Percentiles rank a stretch among this genome's conserved stretches.
Conservation (phyloP, 345 rosid species). For the Erysimum cheiranthoides region DNA sequence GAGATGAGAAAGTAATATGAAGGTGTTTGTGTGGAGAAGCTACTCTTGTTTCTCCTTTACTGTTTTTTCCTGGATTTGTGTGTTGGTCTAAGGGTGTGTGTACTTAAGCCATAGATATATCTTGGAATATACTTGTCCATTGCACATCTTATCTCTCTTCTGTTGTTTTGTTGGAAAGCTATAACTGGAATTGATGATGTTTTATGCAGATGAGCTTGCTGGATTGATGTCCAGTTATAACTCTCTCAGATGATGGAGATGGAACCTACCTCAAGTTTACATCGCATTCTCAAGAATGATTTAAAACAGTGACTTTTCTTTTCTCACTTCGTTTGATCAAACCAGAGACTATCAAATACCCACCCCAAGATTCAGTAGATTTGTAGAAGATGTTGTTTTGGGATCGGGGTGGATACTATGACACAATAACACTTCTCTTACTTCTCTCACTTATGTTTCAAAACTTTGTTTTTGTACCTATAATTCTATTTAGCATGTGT, state of each 20-base stretch:
- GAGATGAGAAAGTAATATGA: neutral
- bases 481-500: constrained; percentile 21
- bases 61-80: constrained; percentile 3
- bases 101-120: neutral
- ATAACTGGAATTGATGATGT: constrained; percentile 16
- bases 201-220: constrained; percentile 41
- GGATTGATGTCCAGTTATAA: constrained; percentile 23
- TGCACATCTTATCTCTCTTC: neutral
- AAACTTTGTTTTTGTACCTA: constrained; percentile 37
- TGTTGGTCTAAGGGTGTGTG: constrained; percentile 13
- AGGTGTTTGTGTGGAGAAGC: neutral
- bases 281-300: neutral
- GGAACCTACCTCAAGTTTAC: constrained; percentile 3
- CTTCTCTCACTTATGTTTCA: constrained; percentile 20
- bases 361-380: constrained; percentile 35
- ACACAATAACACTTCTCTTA: constrained; percentile 26
- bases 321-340: constrained; percentile 22
- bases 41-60: neutral
- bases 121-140: constrained; percentile 6
- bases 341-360: constrained; percentile 24
- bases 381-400: constrained; percentile 30
- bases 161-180: neutral
- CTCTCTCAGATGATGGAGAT: constrained; percentile 45
- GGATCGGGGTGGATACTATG: constrained; percentile 20
- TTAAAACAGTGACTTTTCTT: constrained; percentile 19